These are phyloP conservation scores for Actinomortierella wolfii DNA, from an alignment of 371 early-diverging fungal species.

Conservation along the genomic window DNA sequence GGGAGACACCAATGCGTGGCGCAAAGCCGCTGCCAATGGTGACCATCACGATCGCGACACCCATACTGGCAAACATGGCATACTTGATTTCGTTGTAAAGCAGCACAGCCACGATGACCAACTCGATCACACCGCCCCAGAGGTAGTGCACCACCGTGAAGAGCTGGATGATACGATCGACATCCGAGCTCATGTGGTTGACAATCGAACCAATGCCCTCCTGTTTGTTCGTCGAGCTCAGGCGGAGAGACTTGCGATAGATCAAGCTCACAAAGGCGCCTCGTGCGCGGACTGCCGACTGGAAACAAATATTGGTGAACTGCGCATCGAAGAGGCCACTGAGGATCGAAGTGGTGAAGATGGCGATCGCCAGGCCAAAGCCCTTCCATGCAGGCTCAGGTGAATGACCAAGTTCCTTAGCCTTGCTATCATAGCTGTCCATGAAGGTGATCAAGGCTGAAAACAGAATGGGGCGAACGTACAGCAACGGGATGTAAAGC, in stretches of 20 bases:
- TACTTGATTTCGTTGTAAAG: conserved; percentile 55
- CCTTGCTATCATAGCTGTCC: conserved; percentile 43
- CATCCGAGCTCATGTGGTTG: conserved; percentile 17
- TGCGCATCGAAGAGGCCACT: conserved; percentile 10
- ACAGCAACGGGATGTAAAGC: conserved; percentile 75
- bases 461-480: conserved; percentile 75
- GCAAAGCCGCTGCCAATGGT: conserved; percentile 3
- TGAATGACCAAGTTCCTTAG: conserved; percentile 10
- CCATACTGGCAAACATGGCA: conserved; percentile 10
- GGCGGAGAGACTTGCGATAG: conserved; percentile 10
- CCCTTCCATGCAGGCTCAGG: conserved; percentile 62
- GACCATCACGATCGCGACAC: conserved; percentile 5
- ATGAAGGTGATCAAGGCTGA: conserved; percentile 70
- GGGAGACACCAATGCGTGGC: conserved; percentile 1
- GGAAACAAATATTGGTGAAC: conserved; percentile 16
- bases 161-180: conserved; percentile 6
- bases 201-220: conserved; percentile 16
- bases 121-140: conserved; percentile 74
- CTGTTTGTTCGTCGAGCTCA: conserved; percentile 12
- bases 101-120: conserved; percentile 70
- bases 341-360: conserved; percentile 8
- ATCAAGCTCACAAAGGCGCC: conserved; percentile 14
- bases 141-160: conserved; percentile 8
- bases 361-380: conserved; percentile 52
- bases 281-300: conserved; percentile 3